These are phyloP conservation scores for Colletotrichum paranaense DNA, from an alignment of 2,329 filamentous ascomycete species.

Conservation along the genomic window DNA sequence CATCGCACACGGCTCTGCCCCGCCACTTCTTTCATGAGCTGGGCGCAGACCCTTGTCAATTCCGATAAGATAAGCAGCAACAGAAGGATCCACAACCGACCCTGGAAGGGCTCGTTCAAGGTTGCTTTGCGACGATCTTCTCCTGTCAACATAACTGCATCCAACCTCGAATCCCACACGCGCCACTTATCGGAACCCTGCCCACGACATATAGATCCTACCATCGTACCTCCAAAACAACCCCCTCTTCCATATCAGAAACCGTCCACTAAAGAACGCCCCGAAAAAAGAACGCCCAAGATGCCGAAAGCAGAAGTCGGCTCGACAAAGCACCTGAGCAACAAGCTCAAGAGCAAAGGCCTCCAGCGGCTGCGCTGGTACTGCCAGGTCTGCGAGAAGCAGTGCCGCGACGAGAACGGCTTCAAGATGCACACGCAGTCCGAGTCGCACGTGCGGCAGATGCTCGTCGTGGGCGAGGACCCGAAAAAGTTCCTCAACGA, in stretches of 20 bases:
- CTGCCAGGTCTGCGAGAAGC: constrained; percentile 80
- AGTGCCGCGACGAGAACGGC: constrained; percentile 82
- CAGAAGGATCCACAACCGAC: not conserved
- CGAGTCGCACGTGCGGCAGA: constrained; percentile 89
- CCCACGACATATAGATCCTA: not conserved
- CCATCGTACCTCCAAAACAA: not conserved
- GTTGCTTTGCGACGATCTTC: not conserved
- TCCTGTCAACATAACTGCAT: not conserved
- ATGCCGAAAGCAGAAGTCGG: constrained; percentile 96
- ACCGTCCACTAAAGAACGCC: not conserved
- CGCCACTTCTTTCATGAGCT: not conserved
- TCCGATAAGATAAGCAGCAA: constrained; percentile 27
- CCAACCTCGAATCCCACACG: not conserved
- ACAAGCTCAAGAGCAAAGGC: constrained; percentile 88
- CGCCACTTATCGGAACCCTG: not conserved
- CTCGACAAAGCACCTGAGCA: constrained; percentile 88
- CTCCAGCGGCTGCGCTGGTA: constrained; percentile 90
- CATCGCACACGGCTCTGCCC: constrained; percentile 18
- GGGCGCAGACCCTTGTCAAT: not conserved
- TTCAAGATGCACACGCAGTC: constrained; percentile 90
- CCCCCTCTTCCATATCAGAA: not conserved
- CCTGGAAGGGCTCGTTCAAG: not conserved
- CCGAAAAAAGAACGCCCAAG: constrained; percentile 45
- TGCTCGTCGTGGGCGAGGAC: constrained; percentile 88
- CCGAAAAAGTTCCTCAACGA: constrained; percentile 85